Percentiles rank a stretch among this genome's conserved stretches.
These are phyloP conservation scores for Trichosporon sp. DNA, from an alignment of 1,284 basidiomycete species.

Conservation along the genomic window DNA sequence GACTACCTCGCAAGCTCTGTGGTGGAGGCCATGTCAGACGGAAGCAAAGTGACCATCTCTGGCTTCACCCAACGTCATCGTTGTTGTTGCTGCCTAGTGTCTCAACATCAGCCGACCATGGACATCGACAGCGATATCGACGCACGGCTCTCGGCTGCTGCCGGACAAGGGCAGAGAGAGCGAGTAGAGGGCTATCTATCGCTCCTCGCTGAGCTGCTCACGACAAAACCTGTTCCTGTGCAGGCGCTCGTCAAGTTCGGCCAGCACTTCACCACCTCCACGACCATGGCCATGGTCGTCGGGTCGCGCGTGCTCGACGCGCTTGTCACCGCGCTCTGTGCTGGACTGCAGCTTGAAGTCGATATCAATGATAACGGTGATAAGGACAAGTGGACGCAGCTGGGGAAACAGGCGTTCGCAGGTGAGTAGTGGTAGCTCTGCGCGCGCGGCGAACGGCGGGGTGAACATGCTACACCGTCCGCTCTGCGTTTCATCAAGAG, in stretches of 20 bases:
- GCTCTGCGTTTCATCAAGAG: no score
- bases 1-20: no score
- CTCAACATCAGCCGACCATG: conserved; percentile 11
- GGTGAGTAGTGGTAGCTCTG: conserved; percentile 16
- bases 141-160: conserved; percentile 10
- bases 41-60: background rate
- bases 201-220: conserved; percentile 39
- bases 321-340: conserved; percentile 34
- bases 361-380: conserved; percentile 27
- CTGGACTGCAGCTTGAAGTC: conserved; percentile 19
- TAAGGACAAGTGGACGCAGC: conserved; percentile 22
- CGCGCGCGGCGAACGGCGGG: no score
- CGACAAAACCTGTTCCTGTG: conserved; percentile 54
- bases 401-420: conserved; percentile 29
- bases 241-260: conserved; percentile 49
- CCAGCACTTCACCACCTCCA: conserved; percentile 39
- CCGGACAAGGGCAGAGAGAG: conserved; percentile 61
- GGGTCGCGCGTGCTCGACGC: conserved; percentile 41
- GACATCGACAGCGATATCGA: conserved; percentile 20
- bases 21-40: background rate
- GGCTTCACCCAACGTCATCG: background rate
- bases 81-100: background rate
- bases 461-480: no score
- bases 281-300: conserved; percentile 41
- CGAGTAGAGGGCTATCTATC: conserved; percentile 66